Percentiles rank a stretch among this genome's conserved stretches.
Evolutionary conservation across 2,329 filamentous ascomycete species (phyloP).

Genomic region (Curvularia sp.): DNA sequence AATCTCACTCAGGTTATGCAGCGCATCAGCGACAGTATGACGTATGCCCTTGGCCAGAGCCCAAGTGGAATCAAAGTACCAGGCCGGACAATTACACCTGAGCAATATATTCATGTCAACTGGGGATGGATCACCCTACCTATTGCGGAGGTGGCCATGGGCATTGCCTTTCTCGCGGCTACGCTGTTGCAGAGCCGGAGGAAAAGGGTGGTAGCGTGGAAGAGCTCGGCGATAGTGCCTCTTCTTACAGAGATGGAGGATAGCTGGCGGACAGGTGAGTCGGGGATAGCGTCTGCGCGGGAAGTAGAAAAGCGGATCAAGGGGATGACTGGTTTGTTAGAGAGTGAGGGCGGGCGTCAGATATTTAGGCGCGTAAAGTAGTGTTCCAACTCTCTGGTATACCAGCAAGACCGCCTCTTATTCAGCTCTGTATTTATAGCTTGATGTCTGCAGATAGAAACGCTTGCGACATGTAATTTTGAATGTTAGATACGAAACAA

Average conservation of each 20-base stretch:
- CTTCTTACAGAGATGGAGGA: slow-evolving; percentile 10
- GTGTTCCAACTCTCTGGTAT: not conserved
- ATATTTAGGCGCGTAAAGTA: slow-evolving; percentile 9
- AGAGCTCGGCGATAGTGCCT: slow-evolving; percentile 8
- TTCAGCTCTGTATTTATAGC: too few relatives aligned
- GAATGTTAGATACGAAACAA: too few relatives aligned
- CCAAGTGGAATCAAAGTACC: not conserved
- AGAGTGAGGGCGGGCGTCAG: not conserved
- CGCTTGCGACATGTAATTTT: too few relatives aligned
- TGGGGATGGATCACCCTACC: slow-evolving; percentile 8
- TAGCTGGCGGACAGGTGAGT: not conserved
- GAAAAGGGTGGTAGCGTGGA: slow-evolving; percentile 11
- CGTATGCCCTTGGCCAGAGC: not conserved
- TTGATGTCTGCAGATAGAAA: too few relatives aligned
- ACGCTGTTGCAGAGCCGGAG: slow-evolving; percentile 8
- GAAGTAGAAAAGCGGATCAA: not conserved
- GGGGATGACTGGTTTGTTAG: not conserved
- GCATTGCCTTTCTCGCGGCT: slow-evolving; percentile 6
- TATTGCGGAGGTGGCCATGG: slow-evolving; percentile 5
- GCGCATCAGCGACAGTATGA: not conserved
- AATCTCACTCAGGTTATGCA: not conserved
- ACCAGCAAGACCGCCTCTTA: too few relatives aligned
- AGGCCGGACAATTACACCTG: not conserved
- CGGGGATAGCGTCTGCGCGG: not conserved
- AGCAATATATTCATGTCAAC: slow-evolving; percentile 8